Evolutionary conservation across 2,329 filamentous ascomycete species (phyloP).

Genomic region (Sordariomycetes sp.): DNA sequence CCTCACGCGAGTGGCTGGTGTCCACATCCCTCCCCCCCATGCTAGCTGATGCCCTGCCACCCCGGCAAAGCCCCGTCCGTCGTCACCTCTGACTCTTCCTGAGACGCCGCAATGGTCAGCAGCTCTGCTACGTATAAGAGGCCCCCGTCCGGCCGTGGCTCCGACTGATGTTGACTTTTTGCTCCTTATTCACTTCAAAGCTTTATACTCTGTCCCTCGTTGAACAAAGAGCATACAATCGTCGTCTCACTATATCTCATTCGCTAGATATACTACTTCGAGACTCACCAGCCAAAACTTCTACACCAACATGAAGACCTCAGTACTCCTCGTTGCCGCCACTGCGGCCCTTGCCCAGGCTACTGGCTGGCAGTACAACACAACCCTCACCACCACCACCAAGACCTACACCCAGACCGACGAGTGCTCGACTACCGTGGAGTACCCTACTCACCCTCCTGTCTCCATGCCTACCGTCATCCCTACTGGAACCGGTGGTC

Average conservation of each 20-base stretch:
- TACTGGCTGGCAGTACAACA: slow-evolving; percentile 4
- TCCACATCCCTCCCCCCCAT: too few species aligned
- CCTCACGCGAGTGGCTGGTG: too few species aligned
- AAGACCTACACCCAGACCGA: slow-evolving; percentile 2
- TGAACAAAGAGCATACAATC: neutral
- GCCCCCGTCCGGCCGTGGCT: neutral
- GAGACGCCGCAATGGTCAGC: too few species aligned
- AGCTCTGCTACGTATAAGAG: neutral
- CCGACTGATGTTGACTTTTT: too few species aligned
- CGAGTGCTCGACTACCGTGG: neutral
- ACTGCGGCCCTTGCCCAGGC: slow-evolving; percentile 21
- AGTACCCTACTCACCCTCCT: neutral
- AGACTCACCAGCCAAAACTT: neutral
- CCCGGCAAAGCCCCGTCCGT: too few species aligned
- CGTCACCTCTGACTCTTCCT: too few species aligned
- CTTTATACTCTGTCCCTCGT: slow-evolving; percentile 1
- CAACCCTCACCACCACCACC: slow-evolving; percentile 9
- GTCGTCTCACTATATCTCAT: too few species aligned
- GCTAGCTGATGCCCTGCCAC: too few species aligned
- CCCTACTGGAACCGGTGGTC: neutral
- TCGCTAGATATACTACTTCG: too few species aligned
- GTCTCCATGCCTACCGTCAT: slow-evolving; percentile 3
- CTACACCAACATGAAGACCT: slow-evolving; percentile 23
- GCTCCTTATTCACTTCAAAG: too few species aligned
- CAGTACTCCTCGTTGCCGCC: slow-evolving; percentile 18